Conservation (phyloP, 2,329 filamentous ascomycete genomes). For the Penicillium sp. region DNA sequence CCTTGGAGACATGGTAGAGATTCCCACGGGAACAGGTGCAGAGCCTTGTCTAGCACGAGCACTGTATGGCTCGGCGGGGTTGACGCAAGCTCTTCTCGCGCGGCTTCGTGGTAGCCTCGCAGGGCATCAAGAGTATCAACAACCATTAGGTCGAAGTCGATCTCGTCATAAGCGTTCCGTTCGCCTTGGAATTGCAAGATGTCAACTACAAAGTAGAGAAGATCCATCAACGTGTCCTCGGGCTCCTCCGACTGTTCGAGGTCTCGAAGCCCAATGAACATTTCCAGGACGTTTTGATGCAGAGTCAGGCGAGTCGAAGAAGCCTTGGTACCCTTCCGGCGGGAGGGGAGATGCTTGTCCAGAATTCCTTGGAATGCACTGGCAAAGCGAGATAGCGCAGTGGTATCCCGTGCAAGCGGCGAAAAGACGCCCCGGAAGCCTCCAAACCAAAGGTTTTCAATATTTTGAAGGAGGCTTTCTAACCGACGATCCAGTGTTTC, state of each 20-base stretch:
- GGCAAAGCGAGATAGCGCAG: slow-evolving; percentile 72
- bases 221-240: slow-evolving; percentile 85
- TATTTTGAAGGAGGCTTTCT: slow-evolving; percentile 73
- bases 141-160: slow-evolving; percentile 90
- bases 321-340: slow-evolving; percentile 60
- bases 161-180: slow-evolving; percentile 93
- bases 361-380: slow-evolving; percentile 75
- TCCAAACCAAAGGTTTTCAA: slow-evolving; percentile 92
- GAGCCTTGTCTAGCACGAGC: slow-evolving; percentile 82
- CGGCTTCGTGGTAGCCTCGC: slow-evolving; percentile 67
- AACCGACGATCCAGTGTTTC: slow-evolving; percentile 76
- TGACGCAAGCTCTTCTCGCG: slow-evolving; percentile 35
- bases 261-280: slow-evolving; percentile 84
- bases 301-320: slow-evolving; percentile 53
- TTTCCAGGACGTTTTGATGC: slow-evolving; percentile 70
- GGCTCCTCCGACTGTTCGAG: slow-evolving; percentile 70
- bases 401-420: slow-evolving; percentile 62
- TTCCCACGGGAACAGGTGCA: slow-evolving; percentile 95
- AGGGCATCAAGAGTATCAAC: slow-evolving; percentile 85
- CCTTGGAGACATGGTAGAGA: slow-evolving; percentile 82
- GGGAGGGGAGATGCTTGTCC: slow-evolving; percentile 80
- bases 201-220: slow-evolving; percentile 95
- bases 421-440: slow-evolving; percentile 95
- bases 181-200: slow-evolving; percentile 96
- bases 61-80: slow-evolving; percentile 65